Base-by-base conservation (phyloP, 305 asterid species). In the Fraxinus sp. region DNA sequence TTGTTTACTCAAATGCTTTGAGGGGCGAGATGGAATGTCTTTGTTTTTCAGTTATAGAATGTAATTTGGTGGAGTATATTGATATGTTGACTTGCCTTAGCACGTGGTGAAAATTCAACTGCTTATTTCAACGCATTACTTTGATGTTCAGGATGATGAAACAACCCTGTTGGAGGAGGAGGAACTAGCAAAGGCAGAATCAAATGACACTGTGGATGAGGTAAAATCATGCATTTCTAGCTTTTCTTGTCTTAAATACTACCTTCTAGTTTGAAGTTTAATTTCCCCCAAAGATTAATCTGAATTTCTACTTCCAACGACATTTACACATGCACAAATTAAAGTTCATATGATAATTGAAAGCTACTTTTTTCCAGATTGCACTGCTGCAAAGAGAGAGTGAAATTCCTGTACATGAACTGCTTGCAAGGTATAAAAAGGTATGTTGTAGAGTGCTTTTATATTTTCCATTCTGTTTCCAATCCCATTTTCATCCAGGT, bases 391-490 rank as follows among this genome's bases (percentile, higher is more conserved):
- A 97, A 84, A 89, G 91, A 88, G 99, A 97, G 82, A 91, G 95
- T 91, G 98, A 97, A 87, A 89, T 93, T 84, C 91, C 99, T 22
- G 78, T 92, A 82, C 97, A 90, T 78, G 98, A 95, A 88, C 91
- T 97, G 91, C 92, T 95, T 87, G 94, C 96, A 88, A 93, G 95
- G 96, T 97, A 95, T 92, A 92, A 82, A 87, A 88, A 93, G 98
- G 99, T 97, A 95, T 79, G 97, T 81, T 46, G 78, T 72, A 78
- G 78, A 70, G 83, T 85, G 81, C 76, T 82, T 20, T 78, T 83
- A 7, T 76, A 86, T 76, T 76, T 28, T 81, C 76, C 76, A 1
- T 73, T 64, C 44, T 59, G 80, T 62, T 80, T 75, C 76, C 80
- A 13, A 33, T 68, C 75, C 79, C 86, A 80, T 76, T 39, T 77